Conservation (phyloP, 2,329 filamentous ascomycete species). For the Westerdykella aurantiaca region DNA sequence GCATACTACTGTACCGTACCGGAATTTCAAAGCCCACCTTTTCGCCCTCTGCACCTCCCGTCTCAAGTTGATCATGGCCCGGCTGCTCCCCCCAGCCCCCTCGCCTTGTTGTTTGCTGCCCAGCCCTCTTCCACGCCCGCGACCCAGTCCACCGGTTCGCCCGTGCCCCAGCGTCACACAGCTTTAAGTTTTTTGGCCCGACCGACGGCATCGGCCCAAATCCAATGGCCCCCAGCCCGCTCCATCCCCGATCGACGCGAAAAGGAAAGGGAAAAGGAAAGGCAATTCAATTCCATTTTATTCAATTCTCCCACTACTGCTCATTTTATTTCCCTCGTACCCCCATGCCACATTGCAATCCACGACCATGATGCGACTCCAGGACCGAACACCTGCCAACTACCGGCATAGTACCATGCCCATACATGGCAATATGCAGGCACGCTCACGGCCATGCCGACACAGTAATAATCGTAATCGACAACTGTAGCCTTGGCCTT, state of each 20-base stretch:
- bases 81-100: neutral
- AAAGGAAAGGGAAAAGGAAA: no score
- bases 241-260: neutral
- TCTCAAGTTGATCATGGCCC: conserved; percentile 7
- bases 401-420: neutral
- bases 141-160: conserved; percentile 11
- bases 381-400: neutral
- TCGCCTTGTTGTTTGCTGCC: conserved; percentile 2
- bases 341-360: neutral
- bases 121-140: neutral
- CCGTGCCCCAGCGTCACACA: conserved; percentile 14
- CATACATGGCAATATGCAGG: neutral
- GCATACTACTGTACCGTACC: neutral
- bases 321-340: neutral
- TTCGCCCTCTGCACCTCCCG: conserved; percentile 1
- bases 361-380: neutral
- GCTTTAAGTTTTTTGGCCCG: conserved; percentile 5
- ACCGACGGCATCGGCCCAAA: neutral
- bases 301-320: neutral
- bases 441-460: neutral
- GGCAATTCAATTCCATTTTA: neutral
- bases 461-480: neutral
- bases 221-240: neutral
- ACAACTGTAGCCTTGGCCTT: neutral
- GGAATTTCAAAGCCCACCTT: neutral